A percentile compares a stretch with the other conserved stretches of the same genome.
These are phyloP conservation scores for Botrytis sinoallii DNA, from an alignment of 2,329 filamentous ascomycete genomes.

Conservation along the genomic window DNA sequence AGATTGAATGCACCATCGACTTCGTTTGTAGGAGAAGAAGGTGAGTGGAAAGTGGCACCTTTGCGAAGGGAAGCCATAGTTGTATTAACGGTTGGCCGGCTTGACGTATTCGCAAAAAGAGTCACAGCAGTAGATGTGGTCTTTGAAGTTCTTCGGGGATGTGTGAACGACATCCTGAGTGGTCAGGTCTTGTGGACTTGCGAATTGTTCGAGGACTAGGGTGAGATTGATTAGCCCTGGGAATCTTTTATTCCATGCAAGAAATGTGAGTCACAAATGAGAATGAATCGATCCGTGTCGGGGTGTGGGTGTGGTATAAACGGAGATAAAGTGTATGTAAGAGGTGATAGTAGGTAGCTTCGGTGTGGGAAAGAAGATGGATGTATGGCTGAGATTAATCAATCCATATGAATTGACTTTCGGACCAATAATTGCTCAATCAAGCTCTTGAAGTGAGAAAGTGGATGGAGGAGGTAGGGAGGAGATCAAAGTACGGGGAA, in stretches of 20 bases:
- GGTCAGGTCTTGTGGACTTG: constrained; percentile 26
- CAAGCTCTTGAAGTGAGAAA: not conserved
- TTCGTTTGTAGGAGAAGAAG: constrained; percentile 38
- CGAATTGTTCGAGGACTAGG: constrained; percentile 28
- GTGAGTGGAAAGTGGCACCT: constrained; percentile 60
- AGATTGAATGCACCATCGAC: constrained; percentile 31
- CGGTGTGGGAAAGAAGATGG: not conserved
- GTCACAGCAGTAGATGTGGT: constrained; percentile 43
- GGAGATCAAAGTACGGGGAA: not conserved
- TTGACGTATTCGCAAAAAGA: constrained; percentile 43
- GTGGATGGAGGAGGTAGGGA: not conserved
- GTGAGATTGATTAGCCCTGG: constrained; percentile 29
- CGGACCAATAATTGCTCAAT: not conserved
- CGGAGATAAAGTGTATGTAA: not conserved
- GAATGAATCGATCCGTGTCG: constrained; percentile 6
- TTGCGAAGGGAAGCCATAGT: constrained; percentile 60
- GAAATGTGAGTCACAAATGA: constrained; percentile 33
- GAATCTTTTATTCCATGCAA: constrained; percentile 31
- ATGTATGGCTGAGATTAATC: not conserved
- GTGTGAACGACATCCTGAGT: constrained; percentile 37
- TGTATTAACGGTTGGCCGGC: constrained; percentile 50
- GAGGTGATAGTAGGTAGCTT: constrained; percentile 9
- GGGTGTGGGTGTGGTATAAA: constrained; percentile 1
- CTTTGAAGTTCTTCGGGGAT: constrained; percentile 40
- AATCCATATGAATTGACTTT: not conserved